phyloP scores from a whole-genome alignment of 202 grass and related monocot genomes.

The Elaeis oleifera region DNA sequence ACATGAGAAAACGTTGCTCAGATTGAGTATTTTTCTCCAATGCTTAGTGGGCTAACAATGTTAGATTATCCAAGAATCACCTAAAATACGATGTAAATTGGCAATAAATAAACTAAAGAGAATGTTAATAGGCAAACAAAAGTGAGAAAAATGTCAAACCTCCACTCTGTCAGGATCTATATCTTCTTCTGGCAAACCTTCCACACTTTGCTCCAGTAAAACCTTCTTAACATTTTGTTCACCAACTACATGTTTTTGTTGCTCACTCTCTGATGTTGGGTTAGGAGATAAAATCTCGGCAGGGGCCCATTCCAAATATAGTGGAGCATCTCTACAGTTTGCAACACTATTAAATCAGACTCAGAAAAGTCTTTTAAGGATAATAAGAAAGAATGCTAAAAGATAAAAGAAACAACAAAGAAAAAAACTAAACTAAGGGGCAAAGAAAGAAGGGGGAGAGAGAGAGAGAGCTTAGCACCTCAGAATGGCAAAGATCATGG shows the following conservation, averaged over 20 bases:
- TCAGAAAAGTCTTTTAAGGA: constrained; percentile 2
- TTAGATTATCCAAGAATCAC: no score
- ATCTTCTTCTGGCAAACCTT: constrained; percentile 72
- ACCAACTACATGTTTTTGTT: constrained; percentile 44
- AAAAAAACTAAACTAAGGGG: no score
- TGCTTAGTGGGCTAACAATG: no score
- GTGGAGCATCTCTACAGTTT: constrained; percentile 65
- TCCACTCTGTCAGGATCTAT: constrained; percentile 90
- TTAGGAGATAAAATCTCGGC: constrained; percentile 68
- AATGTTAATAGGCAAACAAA: constrained; percentile 9
- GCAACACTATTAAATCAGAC: neutral
- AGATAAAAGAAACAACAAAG: neutral
- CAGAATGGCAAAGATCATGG: no score
- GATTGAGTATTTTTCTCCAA: no score
- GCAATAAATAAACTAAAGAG: neutral
- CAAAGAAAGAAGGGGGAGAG: no score
- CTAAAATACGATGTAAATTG: neutral
- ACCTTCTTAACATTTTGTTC: constrained; percentile 72
- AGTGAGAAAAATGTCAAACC: constrained; percentile 41
- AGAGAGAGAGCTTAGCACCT: no score
- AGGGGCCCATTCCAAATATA: constrained; percentile 96
- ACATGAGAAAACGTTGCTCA: no score
- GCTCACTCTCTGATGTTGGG: constrained; percentile 36
- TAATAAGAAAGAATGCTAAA: constrained; percentile 6
- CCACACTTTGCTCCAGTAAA: constrained; percentile 73